Base-by-base conservation (phyloP, 371 early-diverging fungal genomes). In the Blastocladiella emersonii region DNA sequence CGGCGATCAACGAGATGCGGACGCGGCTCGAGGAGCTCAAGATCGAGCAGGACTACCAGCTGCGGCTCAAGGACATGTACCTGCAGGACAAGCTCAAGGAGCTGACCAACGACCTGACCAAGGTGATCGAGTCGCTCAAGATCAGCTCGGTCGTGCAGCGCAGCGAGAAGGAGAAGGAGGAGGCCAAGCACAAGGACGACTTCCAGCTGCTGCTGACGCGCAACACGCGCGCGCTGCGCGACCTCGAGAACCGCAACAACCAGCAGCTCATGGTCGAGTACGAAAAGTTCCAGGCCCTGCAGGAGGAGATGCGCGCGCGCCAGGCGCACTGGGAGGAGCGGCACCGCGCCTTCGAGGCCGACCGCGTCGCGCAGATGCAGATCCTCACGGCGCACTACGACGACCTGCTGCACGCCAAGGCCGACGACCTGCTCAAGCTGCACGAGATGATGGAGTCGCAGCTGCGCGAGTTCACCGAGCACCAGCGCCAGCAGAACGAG, bases 31-130 rank as follows among this genome's bases (percentile, higher is more conserved):
- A 79, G 34, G 81, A 80, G 62, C 68, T 76, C 25, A 77, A 79
- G 61, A 65, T 79, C n/a, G 81, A 81, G 67, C 74, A 81, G 67
- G 81, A 81, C 61, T 81, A 81, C 64, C 81, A 81, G 67, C 72
- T 81, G n/a, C 70, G 79, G 1, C 64, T 81, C 27, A 74, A 77
- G 65, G 81, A 81, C 60, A 77, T 81, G 79, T 73, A 72, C 30
- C 77, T 72, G 56, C 77, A 72, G 65, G 81, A 81, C 51, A 75
- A 76, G 63, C 49, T 81, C 57, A 77, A 79, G 60, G 79, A 79
- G 39, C 37, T 76, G 34, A 78, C 72, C 10, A 77, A 76, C 57
- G 75, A 72, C 45, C 75, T 64, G 35, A 62, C 64, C 23, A 74
- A 79, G 60, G 78, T 78, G 67, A 75, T 81, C 44, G 81, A 81